Base-by-base conservation (phyloP, 2,329 filamentous ascomycete species). In the Botrytis tulipae region DNA sequence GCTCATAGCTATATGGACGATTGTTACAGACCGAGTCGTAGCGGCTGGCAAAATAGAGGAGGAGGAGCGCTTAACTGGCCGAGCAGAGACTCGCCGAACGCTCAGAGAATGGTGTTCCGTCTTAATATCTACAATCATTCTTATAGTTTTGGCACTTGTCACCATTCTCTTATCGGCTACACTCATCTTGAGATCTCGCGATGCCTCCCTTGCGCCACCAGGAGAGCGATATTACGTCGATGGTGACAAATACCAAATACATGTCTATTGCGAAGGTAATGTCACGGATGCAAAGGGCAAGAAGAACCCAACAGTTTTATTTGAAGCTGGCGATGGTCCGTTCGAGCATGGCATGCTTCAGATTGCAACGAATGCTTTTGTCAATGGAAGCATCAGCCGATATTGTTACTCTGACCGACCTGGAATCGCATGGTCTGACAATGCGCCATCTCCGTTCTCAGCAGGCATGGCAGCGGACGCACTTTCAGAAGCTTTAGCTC, bases 371-470 rank as follows among this genome's bases (percentile, higher is more conserved):
- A 86, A 90, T 72, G 90, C 92, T 1, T 85, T 94, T 76, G 86
- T 89, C 76, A 96, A 96, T 78, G 93, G 93, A 57, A 93, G 92
- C 63, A 96, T 99, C 78, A 85, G 86, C 73, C 90, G 95, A 74
- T 98, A 97, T 84, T 99, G 96, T 86, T 98, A 97, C 82, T 95
- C 93, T 81, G 96, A 99, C 81, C 92, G 96, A 35, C 96, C 96
- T 0, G 96, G 96, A 1, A 88, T 95, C 73, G 95, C 88, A 10
- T 97, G 94, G 91, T 89, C 90, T 75, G 96, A 99, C 82, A 95
- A 96, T 72, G 94, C 95, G 0, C 96, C 96, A 2, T 98, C 95
- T 9, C 96, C 96, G 0, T 91, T 97, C 78, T 97, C 93, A 8
- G 95, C 94, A 7, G 94, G 95, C 61, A 97, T 98, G 89, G 92